Evolutionary conservation across 495 filamentous ascomycete species (phyloP), one percentile per base, ranked within the genome.

Genomic region (Friedmanniomyces simplex): DNA sequence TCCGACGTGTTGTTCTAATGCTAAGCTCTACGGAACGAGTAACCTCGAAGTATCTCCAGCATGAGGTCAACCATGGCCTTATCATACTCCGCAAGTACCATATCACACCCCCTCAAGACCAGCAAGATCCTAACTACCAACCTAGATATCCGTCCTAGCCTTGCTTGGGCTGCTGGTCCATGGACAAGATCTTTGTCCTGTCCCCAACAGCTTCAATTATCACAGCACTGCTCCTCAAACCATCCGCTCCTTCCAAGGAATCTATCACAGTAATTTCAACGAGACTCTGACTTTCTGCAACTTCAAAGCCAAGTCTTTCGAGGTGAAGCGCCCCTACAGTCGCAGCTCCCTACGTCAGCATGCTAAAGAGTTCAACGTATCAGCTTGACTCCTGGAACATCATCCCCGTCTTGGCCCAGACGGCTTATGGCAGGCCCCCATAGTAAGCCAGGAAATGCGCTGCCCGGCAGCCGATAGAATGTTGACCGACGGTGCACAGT

Each of bases 221-320:
- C 50, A 52, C 28, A 26, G 36, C 7, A 11, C 25, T n/a, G 28
- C 22, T n/a, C 50, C 50, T 13, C 50, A 52, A 24, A 52, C 26
- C 50, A 37, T 52, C 16, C 50, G 50, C 25, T 52, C 50, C 3
- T 52, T 52, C 50, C 50, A 52, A 39, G 50, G 50, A n/a, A 52
- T 52, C 50, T 52, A 52, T 28, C 26, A 34, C 50, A 32, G 24
- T n/a, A 52, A 52, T 28, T 52, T 32, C 32, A 52, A 52, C 32
- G 50, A 52, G 50, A 52, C 50, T 28, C 32, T 52, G 11, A 52
- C 50, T 22, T 52, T 52, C 50, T 52, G 50, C 50, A 37, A 52
- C 32, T 52, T 52, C 50, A 52, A 52, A 21, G 5, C 50, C 4
- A 52, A 52, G 20, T 39, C 25, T 4, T 52, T 34, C 26, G 50